Evolutionary conservation across 306 rosid genomes (phyloP), one percentile per base, ranked within the genome.

Genomic region (Trifolium subterraneum): DNA sequence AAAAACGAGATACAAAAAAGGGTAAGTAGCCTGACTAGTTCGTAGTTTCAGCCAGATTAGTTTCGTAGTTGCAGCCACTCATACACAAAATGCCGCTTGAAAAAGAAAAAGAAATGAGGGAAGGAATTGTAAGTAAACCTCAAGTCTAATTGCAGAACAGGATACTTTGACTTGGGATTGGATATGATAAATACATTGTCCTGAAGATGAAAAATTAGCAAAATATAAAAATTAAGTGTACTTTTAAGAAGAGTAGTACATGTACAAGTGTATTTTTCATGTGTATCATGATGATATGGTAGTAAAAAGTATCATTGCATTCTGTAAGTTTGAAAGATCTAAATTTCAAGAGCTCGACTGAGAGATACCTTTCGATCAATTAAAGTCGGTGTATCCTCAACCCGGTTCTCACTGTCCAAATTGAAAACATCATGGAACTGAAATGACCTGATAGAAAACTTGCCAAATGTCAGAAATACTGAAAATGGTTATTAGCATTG

Each of bases 151-250:
- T 95, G 99, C 44, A 95, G 97, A 75, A 92, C 86, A 15, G 99
- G 99, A 81, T 85, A 94, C 85, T 90, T 94, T 54, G 98, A 94
- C 84, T 94, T 94, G 66, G 48, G 89, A 79, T 94, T 94, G 77
- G 99, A 94, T 72, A 94, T 87, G 70, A 88, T 87, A 76, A 94
- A 94, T 71, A 94, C 93, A 74, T 94, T 94, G 84, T 94, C 98
- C 98, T 94, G 88, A 77, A 63, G 63, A 64, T 50, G 61, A 79
- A 78, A 44, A 78, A 72, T 64, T 6, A 77, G 45, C 47, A 61
- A 67, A 79, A 63, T 54, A 48, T 56, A 27, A 68, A 79, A 25
- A 27, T 4, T 18, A 67, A 56, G 63, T 64, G 55, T 67, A 70
- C 33, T 50, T 73, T 11, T 23, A 48, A 36, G 41, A 79, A 42